Evolutionary conservation across 371 early-diverging fungal species (phyloP), one percentile per base, ranked within the genome.

Genomic region (Rhizopus microsporus): DNA sequence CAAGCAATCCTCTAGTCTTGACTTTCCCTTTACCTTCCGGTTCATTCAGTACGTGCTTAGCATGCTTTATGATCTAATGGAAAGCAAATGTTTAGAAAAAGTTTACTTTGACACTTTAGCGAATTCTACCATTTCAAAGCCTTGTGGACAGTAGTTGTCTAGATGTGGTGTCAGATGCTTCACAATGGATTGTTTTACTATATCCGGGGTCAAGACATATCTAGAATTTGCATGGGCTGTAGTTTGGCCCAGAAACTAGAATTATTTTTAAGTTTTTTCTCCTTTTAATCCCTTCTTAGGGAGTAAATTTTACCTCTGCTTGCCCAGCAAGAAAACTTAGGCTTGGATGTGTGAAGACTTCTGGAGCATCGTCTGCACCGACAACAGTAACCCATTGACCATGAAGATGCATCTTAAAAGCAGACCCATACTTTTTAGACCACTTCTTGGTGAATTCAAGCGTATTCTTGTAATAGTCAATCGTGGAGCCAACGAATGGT

Each of bases 101-200:
- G 16, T 43, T 10, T 8, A 13, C 6, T 6, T 15, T 7, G n/a
- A 54, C 7, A 49, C 48, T 37, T 30, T 33, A 13, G 3, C 6
- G 3, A 4, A 12, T 10, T 16, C 23, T 67, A 71, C 75, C 44
- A 53, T 42, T 38, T 56, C 43, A 30, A 62, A 53, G 8, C 57
- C 49, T 16, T 69, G 56, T 5, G 59, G 51, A 17, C 51, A 62
- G 34, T 66, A 69, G 3, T 29, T 10, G 10, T 65, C 55, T 9
- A 75, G 52, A n/a, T 75, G 69, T 0, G 68, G 72, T 2, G 58
- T 68, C 33, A 75, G 37, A 5, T 67, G 59, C 44, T 72, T 69
- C 16, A 59, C 33, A 7, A 65, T 56, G 1, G 52, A 5, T 9
- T 58, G 32, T 2, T 2, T 4, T 13, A 63, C 2, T 4, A 30